These are phyloP conservation scores for Gentiana dahurica DNA, from an alignment of 257 asterid species.

Conservation along the genomic window DNA sequence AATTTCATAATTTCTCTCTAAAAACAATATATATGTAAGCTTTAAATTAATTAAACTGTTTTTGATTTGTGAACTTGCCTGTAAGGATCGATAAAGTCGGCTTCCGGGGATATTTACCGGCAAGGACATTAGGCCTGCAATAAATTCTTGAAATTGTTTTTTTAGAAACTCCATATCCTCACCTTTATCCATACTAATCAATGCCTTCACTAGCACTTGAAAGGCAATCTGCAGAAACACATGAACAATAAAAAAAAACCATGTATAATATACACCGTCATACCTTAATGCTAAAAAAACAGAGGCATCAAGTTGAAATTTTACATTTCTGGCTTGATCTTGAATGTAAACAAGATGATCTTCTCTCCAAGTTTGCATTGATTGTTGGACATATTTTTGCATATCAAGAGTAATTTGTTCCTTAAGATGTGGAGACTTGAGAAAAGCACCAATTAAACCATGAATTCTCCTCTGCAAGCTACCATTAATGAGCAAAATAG, in stretches of 20 bases:
- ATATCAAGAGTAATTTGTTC: conserved; percentile 60
- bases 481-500: conserved; percentile 68
- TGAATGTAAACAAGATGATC: conserved; percentile 57
- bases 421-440: conserved; percentile 54
- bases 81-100: conserved; percentile 66
- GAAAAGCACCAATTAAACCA: conserved; percentile 70
- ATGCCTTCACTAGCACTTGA: conserved; percentile 69
- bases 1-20: background rate
- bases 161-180: conserved; percentile 58
- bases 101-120: conserved; percentile 82
- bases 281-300: too few species aligned
- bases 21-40: background rate
- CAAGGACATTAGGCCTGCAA: conserved; percentile 83
- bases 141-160: conserved; percentile 77
- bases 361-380: conserved; percentile 61
- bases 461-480: conserved; percentile 69
- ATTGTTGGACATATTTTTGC: conserved; percentile 47
- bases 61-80: conserved; percentile 29
- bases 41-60: background rate
- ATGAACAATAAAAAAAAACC: background rate
- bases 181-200: conserved; percentile 65
- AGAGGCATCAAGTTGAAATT: background rate
- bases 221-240: conserved; percentile 56
- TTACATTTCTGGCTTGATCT: conserved; percentile 66
- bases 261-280: too few species aligned